phyloP scores from a whole-genome alignment of 2,329 filamentous ascomycete species.

The Corinectria fuckeliana region DNA sequence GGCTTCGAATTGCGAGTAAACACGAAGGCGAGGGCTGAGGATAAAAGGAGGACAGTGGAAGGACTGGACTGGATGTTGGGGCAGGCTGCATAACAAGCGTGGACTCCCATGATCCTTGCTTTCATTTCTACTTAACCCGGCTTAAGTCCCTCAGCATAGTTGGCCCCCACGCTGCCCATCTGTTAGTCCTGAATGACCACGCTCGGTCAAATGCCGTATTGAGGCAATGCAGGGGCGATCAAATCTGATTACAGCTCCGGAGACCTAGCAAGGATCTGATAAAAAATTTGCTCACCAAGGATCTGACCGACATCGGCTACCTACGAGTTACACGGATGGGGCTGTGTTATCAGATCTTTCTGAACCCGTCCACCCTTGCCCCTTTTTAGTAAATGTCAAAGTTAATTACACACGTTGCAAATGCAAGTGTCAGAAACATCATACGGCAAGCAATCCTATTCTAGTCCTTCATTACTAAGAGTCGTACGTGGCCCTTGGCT shows the following conservation, averaged over 20 bases:
- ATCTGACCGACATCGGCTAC: neutral
- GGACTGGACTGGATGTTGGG: neutral
- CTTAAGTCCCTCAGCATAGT: neutral
- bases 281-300: neutral
- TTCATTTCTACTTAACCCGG: neutral
- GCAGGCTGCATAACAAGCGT: neutral
- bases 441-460: too few species aligned
- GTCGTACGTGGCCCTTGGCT: too few species aligned
- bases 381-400: neutral
- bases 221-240: neutral
- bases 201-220: neutral
- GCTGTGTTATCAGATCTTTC: slow-evolving; percentile 8
- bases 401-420: neutral
- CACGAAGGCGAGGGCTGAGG: neutral
- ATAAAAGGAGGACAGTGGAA: neutral
- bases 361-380: neutral
- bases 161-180: neutral
- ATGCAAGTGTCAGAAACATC: too few species aligned
- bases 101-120: too few species aligned
- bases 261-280: neutral
- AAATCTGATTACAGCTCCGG: neutral
- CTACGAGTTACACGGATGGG: neutral
- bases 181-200: neutral
- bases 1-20: neutral
- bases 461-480: too few species aligned